Evolutionary conservation across 768 basidiomycete genomes (phyloP).

Genomic region (Pholiota conissans): DNA sequence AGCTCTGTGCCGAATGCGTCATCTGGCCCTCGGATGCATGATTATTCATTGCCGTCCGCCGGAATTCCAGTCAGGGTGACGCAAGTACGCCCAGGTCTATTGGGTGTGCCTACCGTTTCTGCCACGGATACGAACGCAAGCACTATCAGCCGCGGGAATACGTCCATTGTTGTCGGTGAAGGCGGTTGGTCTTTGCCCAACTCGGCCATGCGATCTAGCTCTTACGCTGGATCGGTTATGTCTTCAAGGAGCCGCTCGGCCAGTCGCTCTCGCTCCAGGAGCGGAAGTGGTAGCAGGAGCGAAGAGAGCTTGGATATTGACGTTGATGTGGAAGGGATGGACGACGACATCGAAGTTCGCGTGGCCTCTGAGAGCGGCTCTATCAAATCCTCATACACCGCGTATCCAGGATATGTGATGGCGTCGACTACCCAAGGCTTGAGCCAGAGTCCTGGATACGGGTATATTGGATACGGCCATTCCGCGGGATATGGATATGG

Average conservation of each 20-base stretch:
- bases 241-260: conserved; percentile 17
- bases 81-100: conserved; percentile 60
- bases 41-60: conserved; percentile 53
- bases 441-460: conserved; percentile 13
- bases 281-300: conserved; percentile 27
- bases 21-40: conserved; percentile 55
- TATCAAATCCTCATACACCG: background rate
- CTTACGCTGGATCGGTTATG: background rate
- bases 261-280: conserved; percentile 30
- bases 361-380: conserved; percentile 1
- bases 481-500: conserved; percentile 6
- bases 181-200: conserved; percentile 55
- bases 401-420: background rate
- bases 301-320: conserved; percentile 21
- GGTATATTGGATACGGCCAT: background rate
- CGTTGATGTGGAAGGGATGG: conserved; percentile 18
- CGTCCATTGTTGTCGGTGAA: conserved; percentile 8
- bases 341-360: conserved; percentile 7
- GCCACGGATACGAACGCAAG: conserved; percentile 21
- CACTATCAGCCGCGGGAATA: conserved; percentile 20
- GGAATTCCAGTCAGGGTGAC: conserved; percentile 39
- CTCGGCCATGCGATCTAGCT: conserved; percentile 43
- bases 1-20: conserved; percentile 21
- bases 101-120: conserved; percentile 33
- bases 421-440: background rate